phyloP scores from a whole-genome alignment of 2,329 filamentous ascomycete species.

The Cordyceps fumosorosea region DNA sequence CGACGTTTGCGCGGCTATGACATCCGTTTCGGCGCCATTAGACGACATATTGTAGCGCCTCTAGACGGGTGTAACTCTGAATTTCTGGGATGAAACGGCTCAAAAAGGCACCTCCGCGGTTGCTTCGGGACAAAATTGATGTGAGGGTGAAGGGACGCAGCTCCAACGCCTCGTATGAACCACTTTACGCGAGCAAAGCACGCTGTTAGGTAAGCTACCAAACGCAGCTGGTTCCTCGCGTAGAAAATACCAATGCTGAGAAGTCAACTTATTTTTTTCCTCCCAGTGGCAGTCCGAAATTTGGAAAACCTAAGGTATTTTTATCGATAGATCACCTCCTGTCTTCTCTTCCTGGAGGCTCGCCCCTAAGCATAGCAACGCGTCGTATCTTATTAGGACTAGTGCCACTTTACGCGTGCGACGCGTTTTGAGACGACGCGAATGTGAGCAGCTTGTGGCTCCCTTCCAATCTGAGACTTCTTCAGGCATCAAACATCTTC shows the following conservation, averaged over 20 bases:
- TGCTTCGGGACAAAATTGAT: background rate
- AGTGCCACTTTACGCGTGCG: conserved; percentile 40
- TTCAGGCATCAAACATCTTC: background rate
- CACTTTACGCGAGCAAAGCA: background rate
- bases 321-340: background rate
- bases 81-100: background rate
- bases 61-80: background rate
- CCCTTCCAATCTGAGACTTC: conserved; percentile 11
- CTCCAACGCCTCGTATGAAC: background rate
- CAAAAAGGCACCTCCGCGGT: background rate
- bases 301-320: background rate
- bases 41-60: background rate
- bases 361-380: conserved; percentile 11
- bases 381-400: conserved; percentile 22
- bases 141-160: background rate
- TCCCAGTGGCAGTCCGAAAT: too few species aligned
- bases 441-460: conserved; percentile 4
- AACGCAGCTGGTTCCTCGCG: background rate
- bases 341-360: background rate
- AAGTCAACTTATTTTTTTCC: too few species aligned
- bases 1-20: conserved; percentile 16
- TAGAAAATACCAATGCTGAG: background rate
- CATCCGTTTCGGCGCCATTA: conserved; percentile 14
- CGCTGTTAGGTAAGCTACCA: conserved; percentile 10
- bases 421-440: conserved; percentile 8